Evolutionary conservation across 495 filamentous ascomycete genomes (phyloP), one percentile per base, ranked within the genome.

Genomic region (Trichoderma asperelloides): DNA sequence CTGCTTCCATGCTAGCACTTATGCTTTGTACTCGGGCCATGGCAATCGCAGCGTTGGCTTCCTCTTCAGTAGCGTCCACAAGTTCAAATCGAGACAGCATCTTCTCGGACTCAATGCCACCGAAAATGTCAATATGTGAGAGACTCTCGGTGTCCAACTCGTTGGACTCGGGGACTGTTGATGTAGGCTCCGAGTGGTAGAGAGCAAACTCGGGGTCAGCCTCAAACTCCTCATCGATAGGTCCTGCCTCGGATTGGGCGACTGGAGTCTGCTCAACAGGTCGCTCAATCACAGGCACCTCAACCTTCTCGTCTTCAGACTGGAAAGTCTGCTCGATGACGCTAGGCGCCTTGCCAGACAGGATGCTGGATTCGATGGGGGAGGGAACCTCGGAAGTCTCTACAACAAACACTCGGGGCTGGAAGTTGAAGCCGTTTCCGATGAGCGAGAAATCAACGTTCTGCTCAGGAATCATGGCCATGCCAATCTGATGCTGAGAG

Each of bases 381-480:
- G 77, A 79, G 33, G 89, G 88, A 3, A 88, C 84, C 69, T 89
- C 82, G 13, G 92, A 91, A 21, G 96, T 81, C 62, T 90, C 86
- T 21, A 89, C 75, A n/a, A 96, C 87, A 70, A 88, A 97, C 55
- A 96, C 90, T 55, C 88, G 86, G 13, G 91, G 85, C 70, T 91
- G 88, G 73, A 87, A 88, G 73, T 84, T 85, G 78, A 83, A 88
- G 51, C 78, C 81, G 66, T 77, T 67, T 33, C 73, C 70, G 71
- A 82, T 85, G 66, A 90, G 79, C 74, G 84, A 81, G 66, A 89
- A 81, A 69, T 92, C 88, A 71, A 91, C 81, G n/a, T 76, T 79
- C 64, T 87, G 85, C 72, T 92, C 90, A 9, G 91, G 90, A 41
- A 92, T 84, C 81, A 92, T 87, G 57, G 87, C 83, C 81, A 94